phyloP scores from a whole-genome alignment of 192 early-diverging fungal species.

The Thamnidium elegans region DNA sequence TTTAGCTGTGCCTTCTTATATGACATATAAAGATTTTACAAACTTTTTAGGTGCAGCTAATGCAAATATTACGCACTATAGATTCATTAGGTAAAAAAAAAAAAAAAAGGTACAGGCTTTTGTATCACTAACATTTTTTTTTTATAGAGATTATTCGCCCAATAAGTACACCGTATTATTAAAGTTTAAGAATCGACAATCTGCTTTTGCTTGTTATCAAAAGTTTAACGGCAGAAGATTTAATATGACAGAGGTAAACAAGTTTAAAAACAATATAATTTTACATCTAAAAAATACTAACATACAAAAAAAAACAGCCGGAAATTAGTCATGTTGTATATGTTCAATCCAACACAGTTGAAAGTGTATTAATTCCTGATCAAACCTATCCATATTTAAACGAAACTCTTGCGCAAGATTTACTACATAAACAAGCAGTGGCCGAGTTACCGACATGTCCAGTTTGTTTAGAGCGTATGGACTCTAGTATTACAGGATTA shows the following conservation, averaged over 20 bases:
- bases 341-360: conserved; percentile 66
- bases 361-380: conserved; percentile 55
- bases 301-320: conserved; percentile 41
- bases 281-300: neutral
- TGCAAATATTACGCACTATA: conserved; percentile 70
- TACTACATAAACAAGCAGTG: neutral
- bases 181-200: conserved; percentile 61
- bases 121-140: neutral
- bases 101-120: neutral
- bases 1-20: conserved; percentile 85
- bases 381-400: conserved; percentile 57
- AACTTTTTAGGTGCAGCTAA: conserved; percentile 73
- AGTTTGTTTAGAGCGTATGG: conserved; percentile 95
- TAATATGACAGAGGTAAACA: conserved; percentile 70
- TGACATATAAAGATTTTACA: conserved; percentile 88
- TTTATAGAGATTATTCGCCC: conserved; percentile 68
- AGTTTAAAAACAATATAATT: neutral
- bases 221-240: conserved; percentile 85
- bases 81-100: conserved; percentile 54
- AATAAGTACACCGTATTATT: conserved; percentile 89
- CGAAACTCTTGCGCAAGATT: conserved; percentile 40
- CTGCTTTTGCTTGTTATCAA: conserved; percentile 66
- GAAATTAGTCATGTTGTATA: conserved; percentile 83
- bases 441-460: conserved; percentile 91
- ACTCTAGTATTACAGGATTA: conserved; percentile 82